Evolutionary conservation across 306 rosid species (phyloP).

Genomic region (Amphicarpaea edgeworthii): DNA sequence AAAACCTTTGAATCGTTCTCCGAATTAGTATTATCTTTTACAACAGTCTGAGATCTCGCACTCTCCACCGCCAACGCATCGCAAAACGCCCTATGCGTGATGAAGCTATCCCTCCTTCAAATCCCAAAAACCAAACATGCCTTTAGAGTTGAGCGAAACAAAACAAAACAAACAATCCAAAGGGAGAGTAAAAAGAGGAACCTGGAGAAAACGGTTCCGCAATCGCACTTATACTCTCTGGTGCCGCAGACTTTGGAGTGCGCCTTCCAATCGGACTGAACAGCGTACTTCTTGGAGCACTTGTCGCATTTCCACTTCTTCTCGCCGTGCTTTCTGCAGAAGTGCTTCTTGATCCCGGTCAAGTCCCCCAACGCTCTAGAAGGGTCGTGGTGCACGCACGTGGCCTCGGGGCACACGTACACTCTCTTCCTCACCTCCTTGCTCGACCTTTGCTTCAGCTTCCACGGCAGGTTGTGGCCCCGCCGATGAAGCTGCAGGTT

Average conservation of each 20-base stretch:
- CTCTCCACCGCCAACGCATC: slow-evolving; percentile 90
- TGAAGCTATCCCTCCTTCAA: slow-evolving; percentile 92
- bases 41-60: slow-evolving; percentile 57
- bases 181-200: not conserved
- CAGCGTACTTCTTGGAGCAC: slow-evolving; percentile 93
- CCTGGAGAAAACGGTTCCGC: slow-evolving; percentile 91
- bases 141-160: not conserved
- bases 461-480: slow-evolving; percentile 96
- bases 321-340: slow-evolving; percentile 93
- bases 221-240: slow-evolving; percentile 93
- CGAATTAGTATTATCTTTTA: slow-evolving; percentile 51
- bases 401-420: slow-evolving; percentile 85
- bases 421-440: slow-evolving; percentile 87
- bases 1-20: slow-evolving; percentile 53
- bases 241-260: slow-evolving; percentile 92
- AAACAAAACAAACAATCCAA: not conserved
- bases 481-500: slow-evolving; percentile 93
- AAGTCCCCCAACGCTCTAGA: slow-evolving; percentile 90
- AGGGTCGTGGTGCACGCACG: slow-evolving; percentile 93
- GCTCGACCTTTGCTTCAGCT: slow-evolving; percentile 79
- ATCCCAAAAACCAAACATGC: slow-evolving; percentile 26
- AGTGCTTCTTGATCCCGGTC: slow-evolving; percentile 93
- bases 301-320: slow-evolving; percentile 98
- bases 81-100: slow-evolving; percentile 94
- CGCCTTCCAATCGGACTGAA: slow-evolving; percentile 98